Evolutionary conservation across 2,329 filamentous ascomycete genomes (phyloP).

Genomic region (Xylariales sp.): DNA sequence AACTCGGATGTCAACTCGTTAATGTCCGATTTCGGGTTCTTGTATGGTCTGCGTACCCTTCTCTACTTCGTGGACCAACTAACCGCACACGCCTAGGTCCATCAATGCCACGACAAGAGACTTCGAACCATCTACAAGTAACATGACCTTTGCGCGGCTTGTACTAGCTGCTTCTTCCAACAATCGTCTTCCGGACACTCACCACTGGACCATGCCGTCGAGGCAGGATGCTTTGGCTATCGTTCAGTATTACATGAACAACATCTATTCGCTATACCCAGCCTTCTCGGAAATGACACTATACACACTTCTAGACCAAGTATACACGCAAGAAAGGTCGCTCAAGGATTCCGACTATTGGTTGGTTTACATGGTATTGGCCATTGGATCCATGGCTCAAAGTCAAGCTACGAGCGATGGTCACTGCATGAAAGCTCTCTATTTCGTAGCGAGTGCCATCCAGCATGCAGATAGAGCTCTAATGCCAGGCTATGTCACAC

Average conservation of each 20-base stretch:
- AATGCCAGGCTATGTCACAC: conserved; percentile 75
- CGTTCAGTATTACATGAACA: conserved; percentile 79
- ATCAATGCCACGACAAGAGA: conserved; percentile 93
- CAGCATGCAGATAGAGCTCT: conserved; percentile 77
- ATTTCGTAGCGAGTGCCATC: conserved; percentile 61
- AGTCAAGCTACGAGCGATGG: conserved; percentile 65
- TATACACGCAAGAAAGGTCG: conserved; percentile 67
- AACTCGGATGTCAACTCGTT: conserved; percentile 85
- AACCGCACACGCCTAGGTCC: conserved; percentile 65
- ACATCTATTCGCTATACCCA: conserved; percentile 75
- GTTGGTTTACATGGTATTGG: conserved; percentile 84
- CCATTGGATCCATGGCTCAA: conserved; percentile 70
- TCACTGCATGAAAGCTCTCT: conserved; percentile 52
- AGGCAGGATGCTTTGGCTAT: conserved; percentile 64
- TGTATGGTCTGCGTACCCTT: no score
- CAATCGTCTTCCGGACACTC: conserved; percentile 61
- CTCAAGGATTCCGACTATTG: conserved; percentile 72
- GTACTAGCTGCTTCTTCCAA: conserved; percentile 79
- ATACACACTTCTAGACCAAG: conserved; percentile 71
- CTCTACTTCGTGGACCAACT: no score
- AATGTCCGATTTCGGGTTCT: conserved; percentile 87
- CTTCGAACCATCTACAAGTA: conserved; percentile 81
- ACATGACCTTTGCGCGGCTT: conserved; percentile 88
- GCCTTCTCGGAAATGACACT: conserved; percentile 77
- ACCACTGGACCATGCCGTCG: conserved; percentile 62